phyloP scores from a whole-genome alignment of 768 basidiomycete genomes.

The Mycena olivaceomarginata region DNA sequence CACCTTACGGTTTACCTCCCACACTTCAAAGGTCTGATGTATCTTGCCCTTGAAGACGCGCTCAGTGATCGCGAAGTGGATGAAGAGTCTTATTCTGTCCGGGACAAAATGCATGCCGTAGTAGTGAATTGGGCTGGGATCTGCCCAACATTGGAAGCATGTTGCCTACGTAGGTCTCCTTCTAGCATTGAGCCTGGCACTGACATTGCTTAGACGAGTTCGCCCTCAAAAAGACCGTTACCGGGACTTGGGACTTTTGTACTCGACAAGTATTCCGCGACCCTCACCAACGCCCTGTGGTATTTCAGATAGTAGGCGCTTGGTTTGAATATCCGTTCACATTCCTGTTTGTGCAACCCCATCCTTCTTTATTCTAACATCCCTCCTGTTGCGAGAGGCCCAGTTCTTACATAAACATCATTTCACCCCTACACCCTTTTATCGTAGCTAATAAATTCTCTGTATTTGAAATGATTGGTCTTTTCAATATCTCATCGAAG shows the following conservation, averaged over 20 bases:
- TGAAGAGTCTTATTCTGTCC: slow-evolving; percentile 2
- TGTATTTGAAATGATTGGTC: slow-evolving; percentile 1
- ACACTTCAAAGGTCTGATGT: slow-evolving; percentile 9
- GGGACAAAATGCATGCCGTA: slow-evolving; percentile 5
- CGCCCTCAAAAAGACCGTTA: slow-evolving; percentile 19
- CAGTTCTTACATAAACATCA: slow-evolving; percentile 2
- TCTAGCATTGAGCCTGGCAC: slow-evolving; percentile 5
- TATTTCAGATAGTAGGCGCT: slow-evolving; percentile 14
- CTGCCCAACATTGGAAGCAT: slow-evolving; percentile 16
- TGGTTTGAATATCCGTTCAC: slow-evolving; percentile 20
- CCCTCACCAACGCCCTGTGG: slow-evolving; percentile 22
- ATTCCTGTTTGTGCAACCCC: not conserved
- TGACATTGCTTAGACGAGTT: slow-evolving; percentile 16
- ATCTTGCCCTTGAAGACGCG: slow-evolving; percentile 9
- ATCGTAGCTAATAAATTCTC: slow-evolving; percentile 17
- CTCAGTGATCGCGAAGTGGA: not conserved
- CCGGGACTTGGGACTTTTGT: slow-evolving; percentile 16
- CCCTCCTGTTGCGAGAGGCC: slow-evolving; percentile 8
- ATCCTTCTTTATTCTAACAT: slow-evolving; percentile 15
- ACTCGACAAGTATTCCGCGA: slow-evolving; percentile 13
- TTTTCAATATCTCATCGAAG: not conserved
- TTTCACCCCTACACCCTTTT: slow-evolving; percentile 11
- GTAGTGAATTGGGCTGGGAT: slow-evolving; percentile 5
- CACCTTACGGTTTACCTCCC: slow-evolving; percentile 19
- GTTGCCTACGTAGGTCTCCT: slow-evolving; percentile 8